Conservation (phyloP, 805 yeast species). For the Wickerhamomyces sydowiorum region DNA sequence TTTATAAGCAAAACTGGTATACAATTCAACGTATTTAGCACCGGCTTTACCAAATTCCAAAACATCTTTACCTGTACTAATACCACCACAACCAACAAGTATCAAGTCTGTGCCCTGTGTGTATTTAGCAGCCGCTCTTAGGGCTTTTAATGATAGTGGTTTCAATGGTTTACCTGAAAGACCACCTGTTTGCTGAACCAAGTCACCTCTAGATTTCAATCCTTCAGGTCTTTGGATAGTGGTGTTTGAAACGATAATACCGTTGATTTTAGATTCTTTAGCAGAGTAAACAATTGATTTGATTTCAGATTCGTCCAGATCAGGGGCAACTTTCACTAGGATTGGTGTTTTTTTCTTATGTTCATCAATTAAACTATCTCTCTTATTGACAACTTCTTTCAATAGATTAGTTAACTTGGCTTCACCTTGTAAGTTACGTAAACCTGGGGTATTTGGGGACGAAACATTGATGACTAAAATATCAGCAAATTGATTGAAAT, state of each 20-base stretch:
- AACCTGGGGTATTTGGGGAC: constrained; percentile 94
- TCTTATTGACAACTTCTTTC: constrained; percentile 60
- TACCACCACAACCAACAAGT: constrained; percentile 93
- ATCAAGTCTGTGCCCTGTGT: constrained; percentile 71
- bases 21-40: constrained; percentile 81
- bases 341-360: constrained; percentile 61
- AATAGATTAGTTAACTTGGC: constrained; percentile 64
- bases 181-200: constrained; percentile 71
- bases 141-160: constrained; percentile 67
- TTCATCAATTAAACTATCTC: constrained; percentile 46
- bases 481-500: constrained; percentile 81
- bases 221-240: constrained; percentile 76
- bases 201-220: constrained; percentile 43
- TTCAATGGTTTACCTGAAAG: constrained; percentile 90
- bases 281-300: constrained; percentile 80
- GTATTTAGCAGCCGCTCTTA: constrained; percentile 64
- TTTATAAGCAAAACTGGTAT: constrained; percentile 86
- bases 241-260: constrained; percentile 89
- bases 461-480: constrained; percentile 88
- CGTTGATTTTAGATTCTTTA: constrained; percentile 73
- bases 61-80: constrained; percentile 81
- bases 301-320: constrained; percentile 74
- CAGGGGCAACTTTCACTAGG: constrained; percentile 91
- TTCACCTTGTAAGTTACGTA: constrained; percentile 80
- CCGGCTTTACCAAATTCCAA: constrained; percentile 91